Base-by-base conservation (phyloP, 768 basidiomycete genomes). In the Omphalotus guepiniiformis region DNA sequence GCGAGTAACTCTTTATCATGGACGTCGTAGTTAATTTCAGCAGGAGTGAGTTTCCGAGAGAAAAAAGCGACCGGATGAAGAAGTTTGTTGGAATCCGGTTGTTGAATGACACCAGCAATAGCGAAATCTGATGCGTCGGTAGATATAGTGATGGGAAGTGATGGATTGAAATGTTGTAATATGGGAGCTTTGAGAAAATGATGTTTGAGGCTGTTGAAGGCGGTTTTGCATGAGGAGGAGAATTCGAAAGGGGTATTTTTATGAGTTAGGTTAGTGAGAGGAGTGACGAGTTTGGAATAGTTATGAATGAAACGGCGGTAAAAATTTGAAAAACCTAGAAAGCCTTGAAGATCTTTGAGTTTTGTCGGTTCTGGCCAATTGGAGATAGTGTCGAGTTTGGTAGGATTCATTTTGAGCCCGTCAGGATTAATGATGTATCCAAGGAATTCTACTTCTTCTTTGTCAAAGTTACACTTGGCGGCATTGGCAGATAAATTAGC, bases 1-100 rank as follows among this genome's bases (percentile, higher is more conserved):
- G 70, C 71, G 6, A 74, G 61, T 0, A 73, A 37, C 50, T 76
- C 73, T 50, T 65, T 69, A 51, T 75, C 60, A 44, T 66, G 54
- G 21, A 55, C 53, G 30, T 63, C 56, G 53, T 75, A 75, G 49
- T 74, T 74, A 3, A 51, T 40, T 47, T 75, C 66, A 0, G 67
- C 58, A 0, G 47, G 8, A 0, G 27, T 39, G 2, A 70, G 47
- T 12, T 51, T 53, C 1, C 56, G 49, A 0, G 62, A 68, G 3
- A 54, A 50, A 39, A 60, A 73, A 0, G 61, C 63, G 8, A 71
- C 53, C 0, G 71, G 66, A 8, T 59, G 61, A 50, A 57, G 62
- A 2, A 11, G 19, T 15, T 47, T 7, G n/a, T 49, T 15, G 2
- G 48, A 15, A 32, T 55, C n/a, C 23, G 40, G 35, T 50, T 48